phyloP scores from a whole-genome alignment of 192 early-diverging fungal species.

The Coemansia sp. region DNA sequence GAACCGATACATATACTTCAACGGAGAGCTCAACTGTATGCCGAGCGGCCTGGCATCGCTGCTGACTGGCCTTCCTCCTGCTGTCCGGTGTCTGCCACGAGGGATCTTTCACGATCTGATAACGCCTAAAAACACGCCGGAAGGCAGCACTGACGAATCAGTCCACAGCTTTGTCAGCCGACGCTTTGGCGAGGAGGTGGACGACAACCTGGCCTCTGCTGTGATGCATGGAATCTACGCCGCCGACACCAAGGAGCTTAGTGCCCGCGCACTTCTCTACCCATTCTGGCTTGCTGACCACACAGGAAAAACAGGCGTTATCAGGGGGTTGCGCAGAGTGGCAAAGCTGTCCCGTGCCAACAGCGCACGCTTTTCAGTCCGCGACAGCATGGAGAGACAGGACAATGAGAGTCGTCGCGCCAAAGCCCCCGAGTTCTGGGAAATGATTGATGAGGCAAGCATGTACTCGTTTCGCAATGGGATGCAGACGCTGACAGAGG shows the following conservation, averaged over 20 bases:
- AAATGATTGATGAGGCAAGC: constrained; percentile 61
- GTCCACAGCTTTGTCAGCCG: constrained; percentile 78
- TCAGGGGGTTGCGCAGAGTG: constrained; percentile 29
- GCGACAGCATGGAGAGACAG: constrained; percentile 21
- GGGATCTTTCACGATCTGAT: constrained; percentile 38
- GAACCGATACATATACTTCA: constrained; percentile 81
- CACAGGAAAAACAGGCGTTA: constrained; percentile 27
- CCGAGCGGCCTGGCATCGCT: constrained; percentile 55
- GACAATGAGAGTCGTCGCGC: constrained; percentile 18
- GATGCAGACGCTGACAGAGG: constrained; percentile 66
- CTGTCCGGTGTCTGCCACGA: constrained; percentile 62
- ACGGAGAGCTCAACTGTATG: constrained; percentile 69
- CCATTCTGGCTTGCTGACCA: constrained; percentile 70
- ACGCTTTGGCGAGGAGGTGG: constrained; percentile 71
- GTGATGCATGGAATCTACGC: constrained; percentile 94
- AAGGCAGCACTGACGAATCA: constrained; percentile 68
- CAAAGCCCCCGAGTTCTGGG: constrained; percentile 60
- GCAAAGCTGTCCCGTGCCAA: constrained; percentile 34
- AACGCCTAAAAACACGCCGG: constrained; percentile 10
- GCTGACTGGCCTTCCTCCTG: constrained; percentile 59
- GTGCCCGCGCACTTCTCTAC: constrained; percentile 72
- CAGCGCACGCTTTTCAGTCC: constrained; percentile 20
- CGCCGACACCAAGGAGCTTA: constrained; percentile 76
- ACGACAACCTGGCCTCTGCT: constrained; percentile 83
- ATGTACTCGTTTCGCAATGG: constrained; percentile 85